Evolutionary conservation across 495 filamentous ascomycete genomes (phyloP).

Genomic region (Talaromyces borbonicus): DNA sequence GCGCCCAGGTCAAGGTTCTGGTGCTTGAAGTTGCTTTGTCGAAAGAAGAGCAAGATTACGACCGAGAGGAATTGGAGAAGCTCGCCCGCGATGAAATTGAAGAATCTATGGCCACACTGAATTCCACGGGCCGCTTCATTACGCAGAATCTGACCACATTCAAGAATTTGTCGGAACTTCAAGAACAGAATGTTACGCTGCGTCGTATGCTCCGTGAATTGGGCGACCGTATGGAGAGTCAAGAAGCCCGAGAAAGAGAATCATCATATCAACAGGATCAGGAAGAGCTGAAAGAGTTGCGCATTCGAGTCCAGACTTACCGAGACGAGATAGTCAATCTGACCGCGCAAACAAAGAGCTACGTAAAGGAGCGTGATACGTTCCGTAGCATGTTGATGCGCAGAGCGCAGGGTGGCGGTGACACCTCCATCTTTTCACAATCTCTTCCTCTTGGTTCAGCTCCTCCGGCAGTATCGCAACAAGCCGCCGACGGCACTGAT

Average conservation of each 20-base stretch:
- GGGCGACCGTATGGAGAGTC: conserved; percentile 81
- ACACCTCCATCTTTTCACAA: conserved; percentile 57
- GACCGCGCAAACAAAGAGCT: conserved; percentile 74
- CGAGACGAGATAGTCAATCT: conserved; percentile 70
- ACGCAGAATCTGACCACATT: conserved; percentile 73
- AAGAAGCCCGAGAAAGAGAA: conserved; percentile 65
- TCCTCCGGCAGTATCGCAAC: conserved; percentile 31
- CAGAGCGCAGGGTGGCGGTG: conserved; percentile 52
- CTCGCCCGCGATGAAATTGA: conserved; percentile 56
- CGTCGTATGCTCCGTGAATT: conserved; percentile 72
- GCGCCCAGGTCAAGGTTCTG: conserved; percentile 79
- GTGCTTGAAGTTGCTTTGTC: conserved; percentile 69
- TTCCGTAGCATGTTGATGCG: conserved; percentile 86
- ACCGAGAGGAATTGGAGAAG: conserved; percentile 59
- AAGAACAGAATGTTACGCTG: conserved; percentile 78
- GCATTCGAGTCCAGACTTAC: conserved; percentile 49
- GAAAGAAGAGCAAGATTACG: conserved; percentile 68
- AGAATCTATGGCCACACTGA: conserved; percentile 49
- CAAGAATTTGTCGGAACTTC: conserved; percentile 73
- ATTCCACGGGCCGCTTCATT: conserved; percentile 77
- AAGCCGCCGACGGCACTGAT: conserved; percentile 41
- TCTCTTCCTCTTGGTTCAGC: conserved; percentile 42
- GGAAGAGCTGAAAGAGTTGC: conserved; percentile 60
- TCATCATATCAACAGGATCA: conserved; percentile 59
- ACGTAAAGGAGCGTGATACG: conserved; percentile 91